These are phyloP conservation scores for Clavariopsis aquatica DNA, from an alignment of 495 filamentous ascomycete species.

Conservation along the genomic window DNA sequence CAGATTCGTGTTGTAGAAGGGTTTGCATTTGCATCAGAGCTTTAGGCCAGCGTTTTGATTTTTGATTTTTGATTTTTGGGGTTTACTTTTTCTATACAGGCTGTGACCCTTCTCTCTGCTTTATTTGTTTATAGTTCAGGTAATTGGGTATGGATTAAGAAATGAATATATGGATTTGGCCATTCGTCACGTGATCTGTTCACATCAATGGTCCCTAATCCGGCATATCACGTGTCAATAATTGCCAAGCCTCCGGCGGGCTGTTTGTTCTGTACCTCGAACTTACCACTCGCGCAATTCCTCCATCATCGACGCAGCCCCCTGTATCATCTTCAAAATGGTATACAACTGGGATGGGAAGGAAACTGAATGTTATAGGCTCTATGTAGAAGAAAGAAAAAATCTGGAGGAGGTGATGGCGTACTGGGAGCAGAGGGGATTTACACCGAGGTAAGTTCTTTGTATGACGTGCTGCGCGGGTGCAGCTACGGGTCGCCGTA, in stretches of 20 bases:
- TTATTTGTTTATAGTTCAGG: neutral
- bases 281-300: slow-evolving; percentile 18
- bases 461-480: neutral
- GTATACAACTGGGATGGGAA: slow-evolving; percentile 76
- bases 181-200: too few species aligned
- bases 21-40: too few species aligned
- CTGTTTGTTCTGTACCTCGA: neutral
- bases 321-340: slow-evolving; percentile 50
- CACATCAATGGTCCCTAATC: too few species aligned
- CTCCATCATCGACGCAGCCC: neutral
- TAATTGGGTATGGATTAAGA: neutral
- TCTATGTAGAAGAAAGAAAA: slow-evolving; percentile 74
- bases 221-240: too few species aligned
- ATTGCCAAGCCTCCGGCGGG: neutral
- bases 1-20: too few species aligned
- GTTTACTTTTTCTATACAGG: neutral
- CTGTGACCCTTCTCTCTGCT: neutral
- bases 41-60: neutral
- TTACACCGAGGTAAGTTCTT: slow-evolving; percentile 37
- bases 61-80: neutral
- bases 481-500: slow-evolving; percentile 20
- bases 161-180: too few species aligned
- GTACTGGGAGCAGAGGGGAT: slow-evolving; percentile 27
- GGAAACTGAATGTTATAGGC: slow-evolving; percentile 64
- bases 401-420: slow-evolving; percentile 54